These are phyloP conservation scores for Cercospora zeae-maydis DNA, from an alignment of 2,329 filamentous ascomycete species.

Conservation along the genomic window DNA sequence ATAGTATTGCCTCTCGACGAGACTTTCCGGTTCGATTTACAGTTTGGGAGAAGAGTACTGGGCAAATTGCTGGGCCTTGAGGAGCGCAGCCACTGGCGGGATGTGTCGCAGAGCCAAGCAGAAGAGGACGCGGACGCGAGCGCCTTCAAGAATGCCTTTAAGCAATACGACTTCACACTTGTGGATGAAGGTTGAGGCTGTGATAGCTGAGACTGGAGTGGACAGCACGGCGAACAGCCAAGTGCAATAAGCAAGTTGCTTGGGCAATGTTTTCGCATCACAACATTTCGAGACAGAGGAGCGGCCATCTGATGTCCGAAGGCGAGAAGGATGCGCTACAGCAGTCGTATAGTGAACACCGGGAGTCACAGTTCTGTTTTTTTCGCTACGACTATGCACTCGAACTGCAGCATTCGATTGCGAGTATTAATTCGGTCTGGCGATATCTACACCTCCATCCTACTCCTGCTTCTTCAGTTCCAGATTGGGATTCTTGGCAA, in stretches of 20 bases:
- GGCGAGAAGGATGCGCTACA: neutral
- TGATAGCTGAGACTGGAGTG: neutral
- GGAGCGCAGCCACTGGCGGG: conserved; percentile 75
- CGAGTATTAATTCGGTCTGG: neutral
- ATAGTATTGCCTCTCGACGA: conserved; percentile 73
- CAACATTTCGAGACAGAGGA: neutral
- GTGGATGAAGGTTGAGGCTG: neutral
- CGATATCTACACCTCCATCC: neutral
- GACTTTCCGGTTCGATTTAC: conserved; percentile 77
- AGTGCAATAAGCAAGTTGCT: neutral
- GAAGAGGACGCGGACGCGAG: conserved; percentile 78
- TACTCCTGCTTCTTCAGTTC: conserved; percentile 32
- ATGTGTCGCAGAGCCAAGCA: conserved; percentile 70
- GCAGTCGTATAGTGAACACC: neutral
- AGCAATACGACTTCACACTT: conserved; percentile 62
- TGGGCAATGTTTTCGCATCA: neutral
- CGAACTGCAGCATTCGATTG: neutral
- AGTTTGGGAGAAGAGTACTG: conserved; percentile 83
- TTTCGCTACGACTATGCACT: neutral
- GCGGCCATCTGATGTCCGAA: neutral
- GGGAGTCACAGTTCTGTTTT: too few relatives aligned
- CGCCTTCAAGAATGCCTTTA: conserved; percentile 76
- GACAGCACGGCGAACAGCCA: neutral
- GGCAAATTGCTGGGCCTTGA: conserved; percentile 83
- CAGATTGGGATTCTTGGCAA: conserved; percentile 45